Evolutionary conservation across 441 rosid species (phyloP), one percentile per base, ranked within the genome.

Genomic region (Gossypium aridum): DNA sequence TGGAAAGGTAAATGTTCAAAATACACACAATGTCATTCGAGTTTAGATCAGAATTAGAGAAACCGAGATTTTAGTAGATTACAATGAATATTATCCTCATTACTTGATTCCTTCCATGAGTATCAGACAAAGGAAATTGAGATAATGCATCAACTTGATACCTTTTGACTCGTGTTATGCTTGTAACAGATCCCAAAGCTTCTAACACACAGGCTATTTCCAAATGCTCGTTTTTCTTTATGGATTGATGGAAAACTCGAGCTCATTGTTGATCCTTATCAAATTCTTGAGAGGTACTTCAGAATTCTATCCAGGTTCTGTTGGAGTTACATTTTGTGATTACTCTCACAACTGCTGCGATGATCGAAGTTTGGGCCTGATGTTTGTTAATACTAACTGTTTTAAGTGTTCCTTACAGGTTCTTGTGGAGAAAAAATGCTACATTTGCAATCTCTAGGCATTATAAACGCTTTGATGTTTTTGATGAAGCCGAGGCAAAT

Each of bases 241-340:
- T 92, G 96, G 98, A 84, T 92, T 59, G 96, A 92, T 76, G 98
- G 98, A 55, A 92, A 92, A 75, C 96, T 92, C 76, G 92, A 92
- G 82, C 93, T 92, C 75, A 84, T 89, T 3, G 94, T 83, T 8
- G 98, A 92, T 84, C 98, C 96, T 20, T 83, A 87, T 83, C 96
- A 91, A 82, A 89, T 92, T 78, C 94, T 92, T 57, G 98, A 92
- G 80, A 92, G 97, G 96, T 88, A 80, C 78, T 37, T 70, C 37
- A 14, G 68, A 53, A 57, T 61, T 70, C 47, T 69, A 7, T 64
- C 25, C 4, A 16, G 20, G 66, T 53, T 20, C 22, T 57, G 49
- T 13, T 43, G 60, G 59, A 59, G 67, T 65, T 75, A 26, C 47
- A 69, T n/a, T 3, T 2, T 20, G 16, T 73, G 23, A 37, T 54